phyloP scores from a whole-genome alignment of 352 stramenopile species.

The Globisporangium camurandrum region DNA sequence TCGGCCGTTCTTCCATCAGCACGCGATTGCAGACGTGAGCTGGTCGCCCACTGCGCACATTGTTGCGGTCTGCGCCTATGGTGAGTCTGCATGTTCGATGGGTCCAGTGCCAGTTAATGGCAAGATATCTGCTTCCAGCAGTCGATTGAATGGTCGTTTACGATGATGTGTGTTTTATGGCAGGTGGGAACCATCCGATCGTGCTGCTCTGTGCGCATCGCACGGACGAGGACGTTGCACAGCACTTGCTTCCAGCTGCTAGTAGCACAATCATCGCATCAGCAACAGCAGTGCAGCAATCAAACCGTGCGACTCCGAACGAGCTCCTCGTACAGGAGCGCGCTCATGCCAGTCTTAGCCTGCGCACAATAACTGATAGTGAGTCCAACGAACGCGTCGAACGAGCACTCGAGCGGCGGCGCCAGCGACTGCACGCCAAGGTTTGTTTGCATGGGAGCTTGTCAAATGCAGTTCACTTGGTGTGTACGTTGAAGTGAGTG shows the following conservation, averaged over 20 bases:
- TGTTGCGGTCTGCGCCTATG: conserved; percentile 53
- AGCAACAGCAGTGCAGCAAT: background rate
- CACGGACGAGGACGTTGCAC: conserved; percentile 28
- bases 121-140: background rate
- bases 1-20: conserved; percentile 39
- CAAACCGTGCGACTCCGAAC: background rate
- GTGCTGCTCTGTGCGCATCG: conserved; percentile 49
- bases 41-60: conserved; percentile 61
- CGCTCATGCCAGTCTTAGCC: conserved; percentile 5
- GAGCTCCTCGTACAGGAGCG: conserved; percentile 4
- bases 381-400: conserved; percentile 30
- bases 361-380: conserved; percentile 1
- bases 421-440: conserved; percentile 37
- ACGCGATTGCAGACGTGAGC: conserved; percentile 41
- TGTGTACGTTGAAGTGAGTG: too few species aligned
- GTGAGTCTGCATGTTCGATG: conserved; percentile 16
- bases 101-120: too few species aligned
- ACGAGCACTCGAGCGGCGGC: conserved; percentile 34
- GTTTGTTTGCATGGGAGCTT: too few species aligned
- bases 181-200: conserved; percentile 49
- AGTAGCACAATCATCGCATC: background rate
- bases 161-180: conserved; percentile 5
- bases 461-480: too few species aligned
- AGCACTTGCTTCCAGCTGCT: conserved; percentile 2
- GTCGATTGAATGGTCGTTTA: too few species aligned